Evolutionary conservation across 1,284 basidiomycete species (phyloP).

Genomic region (Malassezia caprae): DNA sequence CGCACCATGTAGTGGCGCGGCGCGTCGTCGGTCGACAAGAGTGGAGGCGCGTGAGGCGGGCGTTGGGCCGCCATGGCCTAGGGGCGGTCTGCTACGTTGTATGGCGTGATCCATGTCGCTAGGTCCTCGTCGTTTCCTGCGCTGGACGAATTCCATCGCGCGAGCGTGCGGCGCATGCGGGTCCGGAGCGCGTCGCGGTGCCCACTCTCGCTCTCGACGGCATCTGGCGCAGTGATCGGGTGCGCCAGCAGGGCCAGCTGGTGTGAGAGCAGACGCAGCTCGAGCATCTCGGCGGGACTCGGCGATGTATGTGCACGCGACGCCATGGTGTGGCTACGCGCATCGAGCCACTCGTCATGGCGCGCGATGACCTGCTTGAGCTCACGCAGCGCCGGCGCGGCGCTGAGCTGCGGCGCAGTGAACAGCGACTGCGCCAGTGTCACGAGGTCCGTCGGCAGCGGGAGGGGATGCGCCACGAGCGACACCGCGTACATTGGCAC

Average conservation of each 20-base stretch:
- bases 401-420: slow-evolving; percentile 17
- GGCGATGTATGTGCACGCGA: neutral
- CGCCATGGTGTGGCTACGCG: slow-evolving; percentile 2
- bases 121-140: slow-evolving; percentile 10
- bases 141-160: slow-evolving; percentile 8
- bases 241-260: slow-evolving; percentile 5
- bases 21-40: neutral
- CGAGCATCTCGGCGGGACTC: neutral
- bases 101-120: slow-evolving; percentile 16
- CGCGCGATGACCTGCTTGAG: slow-evolving; percentile 11
- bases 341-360: slow-evolving; percentile 14
- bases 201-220: neutral
- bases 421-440: slow-evolving; percentile 16
- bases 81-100: neutral
- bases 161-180: slow-evolving; percentile 8
- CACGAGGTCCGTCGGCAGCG: slow-evolving; percentile 14
- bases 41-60: slow-evolving; percentile 1
- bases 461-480: slow-evolving; percentile 6
- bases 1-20: slow-evolving; percentile 10
- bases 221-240: neutral
- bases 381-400: slow-evolving; percentile 16
- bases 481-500: neutral
- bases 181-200: slow-evolving; percentile 14
- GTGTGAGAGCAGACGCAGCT: slow-evolving; percentile 4
- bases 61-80: neutral